Conservation (phyloP, 208 protist genomes). For the Leishmania arabica region DNA sequence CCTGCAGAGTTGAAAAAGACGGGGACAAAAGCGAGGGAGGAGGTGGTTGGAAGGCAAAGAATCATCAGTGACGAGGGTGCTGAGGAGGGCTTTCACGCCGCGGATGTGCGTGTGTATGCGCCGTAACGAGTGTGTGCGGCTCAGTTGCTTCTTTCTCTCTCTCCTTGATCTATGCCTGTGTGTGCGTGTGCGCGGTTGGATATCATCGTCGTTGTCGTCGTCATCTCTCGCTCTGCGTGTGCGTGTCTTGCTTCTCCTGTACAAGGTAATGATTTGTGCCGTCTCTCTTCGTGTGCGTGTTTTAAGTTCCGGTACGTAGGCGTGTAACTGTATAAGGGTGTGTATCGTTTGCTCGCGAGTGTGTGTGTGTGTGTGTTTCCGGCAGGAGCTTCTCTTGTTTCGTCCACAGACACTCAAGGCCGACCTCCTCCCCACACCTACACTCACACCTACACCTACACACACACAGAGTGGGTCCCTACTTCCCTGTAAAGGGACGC, state of each 20-base stretch:
- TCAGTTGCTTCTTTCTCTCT: background rate
- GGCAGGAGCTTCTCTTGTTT: background rate
- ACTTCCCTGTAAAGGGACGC: background rate
- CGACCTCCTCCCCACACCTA: background rate
- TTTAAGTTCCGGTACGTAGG: background rate
- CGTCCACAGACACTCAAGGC: background rate
- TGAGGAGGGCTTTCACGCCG: background rate
- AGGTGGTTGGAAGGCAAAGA: background rate
- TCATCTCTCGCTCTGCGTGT: background rate
- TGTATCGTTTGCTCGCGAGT: background rate
- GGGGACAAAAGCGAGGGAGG: background rate
- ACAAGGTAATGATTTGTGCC: background rate
- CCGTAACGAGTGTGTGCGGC: background rate
- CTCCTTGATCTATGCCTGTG: background rate
- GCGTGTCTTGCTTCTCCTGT: background rate
- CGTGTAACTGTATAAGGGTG: background rate
- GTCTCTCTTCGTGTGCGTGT: background rate
- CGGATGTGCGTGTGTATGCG: background rate
- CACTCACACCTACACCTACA: background rate
- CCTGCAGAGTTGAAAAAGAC: conserved; percentile 13
- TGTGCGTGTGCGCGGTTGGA: background rate
- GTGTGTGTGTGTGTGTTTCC: background rate
- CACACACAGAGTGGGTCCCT: background rate
- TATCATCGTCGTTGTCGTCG: background rate
- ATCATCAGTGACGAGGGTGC: background rate